Evolutionary conservation across 2,329 filamentous ascomycete species (phyloP), one percentile per base, ranked within the genome.

Genomic region (Fusarium graminum): DNA sequence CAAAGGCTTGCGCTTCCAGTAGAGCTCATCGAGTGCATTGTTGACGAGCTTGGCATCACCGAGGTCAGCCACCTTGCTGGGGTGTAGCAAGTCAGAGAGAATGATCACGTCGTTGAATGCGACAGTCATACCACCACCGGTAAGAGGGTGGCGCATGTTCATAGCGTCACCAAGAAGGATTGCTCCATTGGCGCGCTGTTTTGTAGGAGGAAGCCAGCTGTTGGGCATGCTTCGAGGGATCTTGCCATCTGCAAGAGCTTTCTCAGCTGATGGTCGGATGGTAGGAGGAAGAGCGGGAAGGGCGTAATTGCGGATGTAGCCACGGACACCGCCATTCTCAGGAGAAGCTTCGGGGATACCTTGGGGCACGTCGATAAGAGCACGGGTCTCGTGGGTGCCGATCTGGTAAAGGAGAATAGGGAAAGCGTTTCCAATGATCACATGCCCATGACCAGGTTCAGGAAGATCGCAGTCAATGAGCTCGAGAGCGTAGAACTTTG

Each of bases 71-170:
- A 97, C 85, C 9, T 80, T 79, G 38, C 85, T 80, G 0, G 93
- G 93, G 36, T 87, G 83, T 3, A 99, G 86, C 22, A 97, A 82
- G 10, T 90, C 85, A 1, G 90, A 83, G 26, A 99, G 85, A 2
- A 96, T 79, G 12, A 95, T 85, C 2, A 92, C 94, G 75, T 99
- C 95, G 80, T 94, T 97, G 78, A 99, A 91, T 2, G 93, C 95
- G 3, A 98, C 95, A 0, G 94, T 98, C 95, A 99, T 99, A 72
- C 95, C 95, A 68, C 95, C 95, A 52, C 95, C 95, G 0, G 95
- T 99, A 13, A 99, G 85, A 3, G 95, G 95, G 80, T 99, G 95
- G n/a, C 95, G 92, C 95, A 99, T 99, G 82, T 99, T 99, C 85
- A 97, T 90, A 14, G 95, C 94, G 76, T 99, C 95, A 59, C 95